Base-by-base conservation (phyloP, 2,329 filamentous ascomycete genomes). In the Colletotrichum euphorbiae region DNA sequence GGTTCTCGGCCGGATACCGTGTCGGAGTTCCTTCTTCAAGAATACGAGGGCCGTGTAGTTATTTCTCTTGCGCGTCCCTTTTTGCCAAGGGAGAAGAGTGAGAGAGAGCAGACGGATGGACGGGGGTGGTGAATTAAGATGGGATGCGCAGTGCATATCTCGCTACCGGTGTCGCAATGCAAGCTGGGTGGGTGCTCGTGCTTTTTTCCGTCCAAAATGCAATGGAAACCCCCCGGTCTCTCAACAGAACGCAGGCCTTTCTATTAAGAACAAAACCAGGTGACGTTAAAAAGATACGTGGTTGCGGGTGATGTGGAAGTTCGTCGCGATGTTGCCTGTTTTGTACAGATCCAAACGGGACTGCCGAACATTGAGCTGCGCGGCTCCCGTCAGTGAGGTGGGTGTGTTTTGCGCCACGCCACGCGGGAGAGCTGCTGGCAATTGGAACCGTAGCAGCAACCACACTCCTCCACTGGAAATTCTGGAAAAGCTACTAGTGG, bases 151-250 rank as follows among this genome's bases (percentile, higher is more conserved):
- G 33, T 67, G 50, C 42, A 51, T 56, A 67, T 67, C 64, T 67
- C 64, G 64, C 64, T 67, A 67, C 64, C 51, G 64, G 43, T 33
- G 59, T 46, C 45, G 64, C 64, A 63, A 62, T 67, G 21, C 33
- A 46, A 62, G 59, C 36, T 67, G 24, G 33, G 33, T 67, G 24
- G 33, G 33, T 59, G 55, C 45, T 46, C 17, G 36, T 28, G 48
- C 48, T 15, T 28, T 48, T 46, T 24, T 28, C 19, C 19, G n/a
- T 50, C 31, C 33, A 13, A 31, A 31, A n/a, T 52, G 42, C 36
- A 56, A 56, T 63, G 45, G 38, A 63, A 48, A 11, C 21, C 24
- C 24, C 48, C 36, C 15, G 6, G 48, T 11, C 13, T 51, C 24
- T 51, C 11, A 51, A 17, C 24, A 24, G 15, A 28, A 28, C 7